Evolutionary conservation across 176 grass and related monocot species (phyloP).

Genomic region (Chrysopogon serrulatus): DNA sequence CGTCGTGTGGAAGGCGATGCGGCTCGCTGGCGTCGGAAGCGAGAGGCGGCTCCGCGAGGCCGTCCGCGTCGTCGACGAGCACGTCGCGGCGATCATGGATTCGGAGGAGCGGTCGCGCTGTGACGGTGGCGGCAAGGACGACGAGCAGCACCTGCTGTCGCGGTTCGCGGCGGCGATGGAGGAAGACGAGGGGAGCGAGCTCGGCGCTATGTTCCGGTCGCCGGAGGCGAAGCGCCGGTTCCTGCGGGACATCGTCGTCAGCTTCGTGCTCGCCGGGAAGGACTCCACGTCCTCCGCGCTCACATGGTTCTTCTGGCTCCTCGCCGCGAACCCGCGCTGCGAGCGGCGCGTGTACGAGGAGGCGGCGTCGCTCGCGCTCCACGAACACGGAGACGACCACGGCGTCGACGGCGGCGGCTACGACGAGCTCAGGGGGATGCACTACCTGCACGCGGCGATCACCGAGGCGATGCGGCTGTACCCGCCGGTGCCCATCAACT

Average conservation of each 20-base stretch:
- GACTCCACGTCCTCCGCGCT: slow-evolving; percentile 59
- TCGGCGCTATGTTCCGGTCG: slow-evolving; percentile 44
- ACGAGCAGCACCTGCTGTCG: slow-evolving; percentile 48
- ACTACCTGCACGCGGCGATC: slow-evolving; percentile 66
- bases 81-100: slow-evolving; percentile 40
- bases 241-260: slow-evolving; percentile 62
- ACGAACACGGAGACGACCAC: too few species aligned
- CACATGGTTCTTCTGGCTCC: slow-evolving; percentile 82
- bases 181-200: slow-evolving; percentile 35
- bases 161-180: slow-evolving; percentile 61
- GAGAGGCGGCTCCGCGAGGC: slow-evolving; percentile 49
- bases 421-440: slow-evolving; percentile 28
- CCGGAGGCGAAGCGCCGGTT: slow-evolving; percentile 37
- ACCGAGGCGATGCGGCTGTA: slow-evolving; percentile 70
- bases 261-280: slow-evolving; percentile 73
- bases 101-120: background rate
- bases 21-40: slow-evolving; percentile 38
- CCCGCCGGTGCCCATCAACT: slow-evolving; percentile 68
- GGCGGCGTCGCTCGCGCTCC: background rate
- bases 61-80: slow-evolving; percentile 30
- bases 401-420: background rate
- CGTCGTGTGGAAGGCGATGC: slow-evolving; percentile 28
- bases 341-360: slow-evolving; percentile 44
- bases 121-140: too few species aligned
- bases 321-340: slow-evolving; percentile 40